Evolutionary conservation across 2,329 filamentous ascomycete genomes (phyloP).

Genomic region (Botryosphaeria agaves): DNA sequence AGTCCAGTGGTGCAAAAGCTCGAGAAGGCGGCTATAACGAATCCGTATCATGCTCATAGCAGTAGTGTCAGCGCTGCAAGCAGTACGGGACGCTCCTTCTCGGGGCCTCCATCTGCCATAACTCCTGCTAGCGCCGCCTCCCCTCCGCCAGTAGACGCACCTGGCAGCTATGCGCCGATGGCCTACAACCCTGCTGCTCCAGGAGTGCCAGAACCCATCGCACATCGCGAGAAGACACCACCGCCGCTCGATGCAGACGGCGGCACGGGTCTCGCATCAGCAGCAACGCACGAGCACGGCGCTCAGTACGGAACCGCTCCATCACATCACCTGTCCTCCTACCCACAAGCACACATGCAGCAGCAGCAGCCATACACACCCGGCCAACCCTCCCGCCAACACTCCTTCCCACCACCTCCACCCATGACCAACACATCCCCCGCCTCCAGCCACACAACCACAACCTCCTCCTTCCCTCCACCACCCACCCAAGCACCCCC

Average conservation of each 20-base stretch:
- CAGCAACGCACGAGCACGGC: slow-evolving; percentile 20
- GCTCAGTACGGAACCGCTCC: slow-evolving; percentile 14
- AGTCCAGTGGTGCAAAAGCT: slow-evolving; percentile 58
- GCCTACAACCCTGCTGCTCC: slow-evolving; percentile 69
- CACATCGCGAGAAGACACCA: slow-evolving; percentile 63
- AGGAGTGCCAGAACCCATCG: slow-evolving; percentile 52
- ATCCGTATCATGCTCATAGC: slow-evolving; percentile 30
- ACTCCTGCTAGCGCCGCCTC: neutral
- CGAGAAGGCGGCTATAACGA: slow-evolving; percentile 51
- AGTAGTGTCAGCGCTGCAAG: no score
- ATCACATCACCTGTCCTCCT: slow-evolving; percentile 9
- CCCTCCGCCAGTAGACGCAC: slow-evolving; percentile 6
- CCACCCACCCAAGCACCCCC: slow-evolving; percentile 11
- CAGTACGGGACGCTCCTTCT: slow-evolving; percentile 20
- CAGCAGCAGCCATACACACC: slow-evolving; percentile 20
- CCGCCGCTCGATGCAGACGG: slow-evolving; percentile 48
- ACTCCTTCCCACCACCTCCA: slow-evolving; percentile 13
- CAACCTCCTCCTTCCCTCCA: slow-evolving; percentile 16
- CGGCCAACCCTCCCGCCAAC: slow-evolving; percentile 19
- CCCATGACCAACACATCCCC: slow-evolving; percentile 8
- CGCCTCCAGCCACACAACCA: slow-evolving; percentile 16
- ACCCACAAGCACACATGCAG: slow-evolving; percentile 5
- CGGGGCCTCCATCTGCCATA: slow-evolving; percentile 15
- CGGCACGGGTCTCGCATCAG: slow-evolving; percentile 24
- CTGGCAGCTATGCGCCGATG: slow-evolving; percentile 42